Percentiles rank a stretch among this genome's conserved stretches.
Evolutionary conservation across 2,329 filamentous ascomycete genomes (phyloP).

Genomic region (Penicillium sp.): DNA sequence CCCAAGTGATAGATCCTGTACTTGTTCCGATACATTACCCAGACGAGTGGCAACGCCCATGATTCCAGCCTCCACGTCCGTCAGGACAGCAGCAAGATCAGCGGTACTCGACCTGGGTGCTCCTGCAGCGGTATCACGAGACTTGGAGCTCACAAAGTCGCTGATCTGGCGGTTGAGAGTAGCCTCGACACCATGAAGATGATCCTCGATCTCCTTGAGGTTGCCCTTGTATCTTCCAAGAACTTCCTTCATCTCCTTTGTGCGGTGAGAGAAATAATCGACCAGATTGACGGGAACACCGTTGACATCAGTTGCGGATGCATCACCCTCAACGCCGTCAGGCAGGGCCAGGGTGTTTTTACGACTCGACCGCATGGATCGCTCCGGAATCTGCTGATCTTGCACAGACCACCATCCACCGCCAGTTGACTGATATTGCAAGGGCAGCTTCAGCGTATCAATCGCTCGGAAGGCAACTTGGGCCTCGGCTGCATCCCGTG

Average conservation of each 20-base stretch:
- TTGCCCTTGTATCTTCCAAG: slow-evolving; percentile 59
- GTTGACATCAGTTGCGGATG: slow-evolving; percentile 45
- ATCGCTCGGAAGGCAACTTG: slow-evolving; percentile 70
- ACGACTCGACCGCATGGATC: slow-evolving; percentile 40
- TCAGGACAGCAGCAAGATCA: slow-evolving; percentile 58
- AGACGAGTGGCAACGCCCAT: slow-evolving; percentile 62
- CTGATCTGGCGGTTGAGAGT: slow-evolving; percentile 61
- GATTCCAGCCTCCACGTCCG: slow-evolving; percentile 65
- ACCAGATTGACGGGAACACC: slow-evolving; percentile 61
- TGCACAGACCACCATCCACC: slow-evolving; percentile 43
- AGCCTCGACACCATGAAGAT: slow-evolving; percentile 63
- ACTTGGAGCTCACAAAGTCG: slow-evolving; percentile 49
- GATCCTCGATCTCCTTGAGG: slow-evolving; percentile 63
- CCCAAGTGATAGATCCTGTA: slow-evolving; percentile 57
- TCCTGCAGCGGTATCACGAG: slow-evolving; percentile 42
- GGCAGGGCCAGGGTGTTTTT: slow-evolving; percentile 50
- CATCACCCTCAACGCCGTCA: slow-evolving; percentile 45
- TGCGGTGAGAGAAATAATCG: slow-evolving; percentile 61
- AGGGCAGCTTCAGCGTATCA: slow-evolving; percentile 70
- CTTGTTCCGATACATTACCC: slow-evolving; percentile 59
- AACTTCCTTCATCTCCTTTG: slow-evolving; percentile 61
- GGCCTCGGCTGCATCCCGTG: slow-evolving; percentile 68
- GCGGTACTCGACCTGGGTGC: slow-evolving; percentile 46
- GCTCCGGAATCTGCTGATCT: slow-evolving; percentile 41
- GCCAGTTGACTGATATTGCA: slow-evolving; percentile 57